phyloP scores from a whole-genome alignment of 768 basidiomycete genomes.

The Psilocybe sp. region DNA sequence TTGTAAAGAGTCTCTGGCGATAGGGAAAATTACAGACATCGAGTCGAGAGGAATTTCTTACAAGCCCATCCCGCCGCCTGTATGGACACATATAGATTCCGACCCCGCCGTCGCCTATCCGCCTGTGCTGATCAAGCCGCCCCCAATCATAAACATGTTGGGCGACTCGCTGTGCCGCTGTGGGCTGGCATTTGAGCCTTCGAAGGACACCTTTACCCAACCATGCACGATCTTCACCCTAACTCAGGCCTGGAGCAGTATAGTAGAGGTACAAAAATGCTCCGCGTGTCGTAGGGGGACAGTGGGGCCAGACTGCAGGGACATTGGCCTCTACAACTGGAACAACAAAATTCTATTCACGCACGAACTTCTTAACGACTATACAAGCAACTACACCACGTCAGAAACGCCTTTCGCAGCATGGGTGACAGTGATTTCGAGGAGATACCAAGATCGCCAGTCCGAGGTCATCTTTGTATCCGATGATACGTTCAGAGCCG shows the following conservation, averaged over 20 bases:
- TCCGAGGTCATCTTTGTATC: slow-evolving; percentile 15
- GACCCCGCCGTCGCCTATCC: no score
- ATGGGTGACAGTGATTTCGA: slow-evolving; percentile 17
- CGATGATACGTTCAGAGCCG: slow-evolving; percentile 21
- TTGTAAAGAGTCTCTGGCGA: no score
- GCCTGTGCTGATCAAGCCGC: no score
- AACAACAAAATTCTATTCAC: slow-evolving; percentile 26
- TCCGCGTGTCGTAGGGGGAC: neutral
- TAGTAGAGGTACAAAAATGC: slow-evolving; percentile 11
- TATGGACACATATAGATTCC: no score
- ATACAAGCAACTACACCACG: slow-evolving; percentile 23
- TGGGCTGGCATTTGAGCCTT: neutral
- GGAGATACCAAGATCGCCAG: slow-evolving; percentile 11
- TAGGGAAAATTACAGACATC: no score
- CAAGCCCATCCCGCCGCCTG: no score
- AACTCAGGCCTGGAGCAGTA: neutral
- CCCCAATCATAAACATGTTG: neutral
- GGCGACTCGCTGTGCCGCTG: neutral
- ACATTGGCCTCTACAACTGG: slow-evolving; percentile 27
- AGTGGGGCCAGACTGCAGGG: slow-evolving; percentile 24
- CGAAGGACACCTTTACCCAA: neutral
- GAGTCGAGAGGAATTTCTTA: no score
- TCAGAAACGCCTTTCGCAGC: slow-evolving; percentile 31
- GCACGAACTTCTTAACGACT: slow-evolving; percentile 28
- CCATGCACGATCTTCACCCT: slow-evolving; percentile 6